Percentiles rank a stretch among this genome's conserved stretches.
phyloP scores from a whole-genome alignment of 306 rosid genomes.

The Luffa acutangula region DNA sequence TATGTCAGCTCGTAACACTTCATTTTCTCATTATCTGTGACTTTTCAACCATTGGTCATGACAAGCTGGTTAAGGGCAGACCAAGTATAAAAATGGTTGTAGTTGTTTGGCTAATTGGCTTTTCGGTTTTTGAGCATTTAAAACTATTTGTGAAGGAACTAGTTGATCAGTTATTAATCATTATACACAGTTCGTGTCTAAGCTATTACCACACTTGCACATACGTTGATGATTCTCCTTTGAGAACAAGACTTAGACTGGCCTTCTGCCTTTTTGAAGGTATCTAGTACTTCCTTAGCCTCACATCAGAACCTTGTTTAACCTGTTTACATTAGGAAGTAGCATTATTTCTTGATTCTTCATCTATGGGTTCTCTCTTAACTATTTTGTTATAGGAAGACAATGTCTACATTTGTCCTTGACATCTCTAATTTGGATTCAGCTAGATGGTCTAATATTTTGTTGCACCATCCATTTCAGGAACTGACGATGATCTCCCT shows the following conservation, averaged over 20 bases:
- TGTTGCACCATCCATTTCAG: constrained; percentile 1
- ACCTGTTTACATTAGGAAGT: background rate
- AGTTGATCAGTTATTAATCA: background rate
- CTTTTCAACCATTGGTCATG: background rate
- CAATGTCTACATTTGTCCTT: background rate
- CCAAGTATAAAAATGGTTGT: background rate
- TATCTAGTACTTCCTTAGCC: constrained; percentile 11
- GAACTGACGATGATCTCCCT: constrained; percentile 21
- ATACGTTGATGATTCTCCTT: background rate
- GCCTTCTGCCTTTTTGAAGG: background rate
- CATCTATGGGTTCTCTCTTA: background rate
- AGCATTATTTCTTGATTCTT: background rate
- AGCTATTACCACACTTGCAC: background rate
- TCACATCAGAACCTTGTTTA: background rate
- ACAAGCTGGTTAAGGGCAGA: background rate
- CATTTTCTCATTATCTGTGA: background rate
- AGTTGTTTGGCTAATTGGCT: background rate
- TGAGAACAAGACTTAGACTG: background rate
- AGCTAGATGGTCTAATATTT: constrained; percentile 9
- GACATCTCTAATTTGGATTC: background rate
- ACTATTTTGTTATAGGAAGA: background rate
- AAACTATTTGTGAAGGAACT: background rate
- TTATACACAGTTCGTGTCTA: background rate
- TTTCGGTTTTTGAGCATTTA: background rate
- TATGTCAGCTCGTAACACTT: background rate